phyloP scores from a whole-genome alignment of 75 land plant genomes.

The Azolla pinnata region DNA sequence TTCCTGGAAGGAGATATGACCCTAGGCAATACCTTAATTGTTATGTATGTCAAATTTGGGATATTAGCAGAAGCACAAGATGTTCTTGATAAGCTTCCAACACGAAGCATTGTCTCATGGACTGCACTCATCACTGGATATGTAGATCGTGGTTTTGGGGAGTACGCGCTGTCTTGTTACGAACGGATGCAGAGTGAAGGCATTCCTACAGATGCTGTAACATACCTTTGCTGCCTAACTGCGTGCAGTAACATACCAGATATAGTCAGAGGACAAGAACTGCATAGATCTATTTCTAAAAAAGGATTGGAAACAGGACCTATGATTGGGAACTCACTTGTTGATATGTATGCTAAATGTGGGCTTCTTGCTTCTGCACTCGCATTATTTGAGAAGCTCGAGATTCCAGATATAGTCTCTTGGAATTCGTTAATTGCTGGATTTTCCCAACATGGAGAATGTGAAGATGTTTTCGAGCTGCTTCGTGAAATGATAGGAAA shows the following conservation, averaged over 20 bases:
- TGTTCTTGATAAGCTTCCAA: conserved; percentile 36
- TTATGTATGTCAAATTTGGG: conserved; percentile 24
- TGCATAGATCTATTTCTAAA: conserved; percentile 30
- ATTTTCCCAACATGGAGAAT: conserved; percentile 36
- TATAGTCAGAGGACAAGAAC: conserved; percentile 35
- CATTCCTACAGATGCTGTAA: conserved; percentile 35
- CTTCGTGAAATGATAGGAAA: conserved; percentile 31
- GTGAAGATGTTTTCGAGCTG: conserved; percentile 23
- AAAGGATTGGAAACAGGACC: conserved; percentile 9
- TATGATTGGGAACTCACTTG: conserved; percentile 31
- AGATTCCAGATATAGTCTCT: conserved; percentile 24
- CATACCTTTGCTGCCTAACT: conserved; percentile 36
- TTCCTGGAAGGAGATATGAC: conserved; percentile 10
- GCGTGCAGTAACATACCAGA: conserved; percentile 47
- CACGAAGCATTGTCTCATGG: conserved; percentile 41
- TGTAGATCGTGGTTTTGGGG: conserved; percentile 23
- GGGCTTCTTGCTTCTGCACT: conserved; percentile 37
- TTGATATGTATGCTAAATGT: conserved; percentile 49
- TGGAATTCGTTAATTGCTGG: conserved; percentile 53
- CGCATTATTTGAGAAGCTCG: conserved; percentile 25
- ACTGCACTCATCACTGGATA: conserved; percentile 50
- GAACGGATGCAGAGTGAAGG: conserved; percentile 32
- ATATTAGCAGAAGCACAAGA: conserved; percentile 4
- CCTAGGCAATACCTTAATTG: conserved; percentile 14
- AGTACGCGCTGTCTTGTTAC: conserved; percentile 31